phyloP scores from a whole-genome alignment of 1,139 yeast genomes.

The Magnusiomyces fungicola region DNA sequence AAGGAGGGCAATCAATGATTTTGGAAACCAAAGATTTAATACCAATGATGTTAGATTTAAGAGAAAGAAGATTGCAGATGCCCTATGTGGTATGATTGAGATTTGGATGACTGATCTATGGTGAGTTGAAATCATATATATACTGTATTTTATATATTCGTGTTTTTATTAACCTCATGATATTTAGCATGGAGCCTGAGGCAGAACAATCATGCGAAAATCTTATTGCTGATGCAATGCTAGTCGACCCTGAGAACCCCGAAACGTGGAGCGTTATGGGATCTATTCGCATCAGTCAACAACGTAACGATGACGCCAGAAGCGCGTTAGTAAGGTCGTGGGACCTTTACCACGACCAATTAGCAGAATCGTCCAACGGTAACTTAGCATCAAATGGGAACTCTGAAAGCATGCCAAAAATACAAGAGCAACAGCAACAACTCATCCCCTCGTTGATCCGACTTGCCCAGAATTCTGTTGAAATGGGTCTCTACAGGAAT shows the following conservation, averaged over 20 bases:
- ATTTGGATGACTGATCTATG: constrained; percentile 99
- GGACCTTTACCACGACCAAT: constrained; percentile 55
- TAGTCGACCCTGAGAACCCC: constrained; percentile 54
- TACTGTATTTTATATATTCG: not conserved
- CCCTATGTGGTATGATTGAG: constrained; percentile 79
- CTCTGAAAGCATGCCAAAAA: not conserved
- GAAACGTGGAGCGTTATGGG: constrained; percentile 81
- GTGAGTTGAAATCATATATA: not conserved
- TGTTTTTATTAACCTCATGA: constrained; percentile 8
- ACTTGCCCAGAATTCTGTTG: constrained; percentile 53
- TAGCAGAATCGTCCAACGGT: constrained; percentile 33
- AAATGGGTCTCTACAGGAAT: constrained; percentile 61
- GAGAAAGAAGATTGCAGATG: constrained; percentile 55
- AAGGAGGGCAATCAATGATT: constrained; percentile 34
- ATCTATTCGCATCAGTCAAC: constrained; percentile 87
- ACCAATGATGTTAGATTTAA: constrained; percentile 32
- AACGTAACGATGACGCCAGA: constrained; percentile 62
- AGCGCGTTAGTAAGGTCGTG: constrained; percentile 66
- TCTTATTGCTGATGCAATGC: constrained; percentile 57
- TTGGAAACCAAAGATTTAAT: constrained; percentile 1
- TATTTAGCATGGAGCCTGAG: constrained; percentile 59
- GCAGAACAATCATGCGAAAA: constrained; percentile 80
- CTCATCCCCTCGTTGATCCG: constrained; percentile 61
- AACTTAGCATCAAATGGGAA: constrained; percentile 41
- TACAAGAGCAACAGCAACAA: constrained; percentile 43